phyloP scores from a whole-genome alignment of 2,329 filamentous ascomycete species.

The Alternaria brassicicola region DNA sequence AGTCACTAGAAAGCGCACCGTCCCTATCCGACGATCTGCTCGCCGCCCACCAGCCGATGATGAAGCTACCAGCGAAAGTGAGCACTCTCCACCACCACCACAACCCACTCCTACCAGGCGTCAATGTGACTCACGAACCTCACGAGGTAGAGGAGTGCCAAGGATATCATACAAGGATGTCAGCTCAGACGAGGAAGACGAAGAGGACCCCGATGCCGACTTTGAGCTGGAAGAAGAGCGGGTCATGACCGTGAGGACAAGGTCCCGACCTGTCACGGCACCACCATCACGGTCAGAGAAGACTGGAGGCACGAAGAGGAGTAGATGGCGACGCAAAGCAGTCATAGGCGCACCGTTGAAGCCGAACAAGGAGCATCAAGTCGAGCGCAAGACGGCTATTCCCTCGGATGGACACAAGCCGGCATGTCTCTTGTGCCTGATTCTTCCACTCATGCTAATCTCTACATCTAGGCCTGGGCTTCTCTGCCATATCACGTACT shows the following conservation, averaged over 20 bases:
- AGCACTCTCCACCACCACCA: conserved; percentile 7
- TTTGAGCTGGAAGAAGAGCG: conserved; percentile 31
- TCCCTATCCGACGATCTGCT: conserved; percentile 34
- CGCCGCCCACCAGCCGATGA: conserved; percentile 28
- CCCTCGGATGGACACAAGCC: conserved; percentile 37
- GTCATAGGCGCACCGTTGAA: conserved; percentile 37
- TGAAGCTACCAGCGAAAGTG: conserved; percentile 20
- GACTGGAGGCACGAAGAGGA: conserved; percentile 8
- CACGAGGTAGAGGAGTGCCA: conserved; percentile 20
- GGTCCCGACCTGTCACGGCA: conserved; percentile 9
- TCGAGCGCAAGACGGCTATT: conserved; percentile 19
- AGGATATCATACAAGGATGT: conserved; percentile 43
- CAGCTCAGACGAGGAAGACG: conserved; percentile 32
- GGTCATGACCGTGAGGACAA: conserved; percentile 14
- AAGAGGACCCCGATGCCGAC: conserved; percentile 33
- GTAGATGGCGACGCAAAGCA: conserved; percentile 17
- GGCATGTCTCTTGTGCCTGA: neutral
- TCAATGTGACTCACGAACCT: conserved; percentile 4
- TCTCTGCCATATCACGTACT: conserved; percentile 71
- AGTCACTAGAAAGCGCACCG: conserved; percentile 18
- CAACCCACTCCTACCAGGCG: conserved; percentile 4
- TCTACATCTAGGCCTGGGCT: conserved; percentile 39
- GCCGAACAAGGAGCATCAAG: conserved; percentile 19
- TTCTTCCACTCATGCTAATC: neutral
- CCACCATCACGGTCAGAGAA: conserved; percentile 19